phyloP scores from a whole-genome alignment of 352 stramenopile species.

The Pythium rhizo-oryzae region DNA sequence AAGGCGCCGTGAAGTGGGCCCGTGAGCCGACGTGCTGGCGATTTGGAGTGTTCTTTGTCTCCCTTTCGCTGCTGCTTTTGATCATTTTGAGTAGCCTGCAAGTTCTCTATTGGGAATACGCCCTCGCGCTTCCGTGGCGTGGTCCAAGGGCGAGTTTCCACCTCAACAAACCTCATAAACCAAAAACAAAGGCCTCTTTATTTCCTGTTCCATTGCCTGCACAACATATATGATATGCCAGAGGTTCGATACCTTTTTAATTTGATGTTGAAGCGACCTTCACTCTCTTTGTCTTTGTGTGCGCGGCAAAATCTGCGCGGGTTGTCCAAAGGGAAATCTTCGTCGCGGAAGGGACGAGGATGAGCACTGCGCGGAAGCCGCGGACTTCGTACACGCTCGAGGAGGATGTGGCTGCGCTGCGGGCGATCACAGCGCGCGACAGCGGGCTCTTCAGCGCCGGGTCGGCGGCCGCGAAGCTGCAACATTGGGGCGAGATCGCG shows the following conservation, averaged over 20 bases:
- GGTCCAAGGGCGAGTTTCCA: too few relatives aligned
- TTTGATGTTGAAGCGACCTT: constrained; percentile 14
- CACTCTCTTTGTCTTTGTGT: not conserved
- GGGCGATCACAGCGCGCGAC: not conserved
- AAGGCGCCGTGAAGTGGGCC: constrained; percentile 15
- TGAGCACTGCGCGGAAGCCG: constrained; percentile 10
- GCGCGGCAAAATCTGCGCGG: not conserved
- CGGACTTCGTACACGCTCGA: constrained; percentile 9
- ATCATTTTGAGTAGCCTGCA: too few relatives aligned
- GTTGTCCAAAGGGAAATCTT: not conserved
- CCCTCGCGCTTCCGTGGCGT: too few relatives aligned
- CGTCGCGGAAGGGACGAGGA: not conserved
- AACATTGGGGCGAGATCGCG: constrained; percentile 2
- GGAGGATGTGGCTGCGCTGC: constrained; percentile 7
- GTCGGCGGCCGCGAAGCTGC: constrained; percentile 5
- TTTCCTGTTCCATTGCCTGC: not conserved
- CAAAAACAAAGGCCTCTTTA: not conserved
- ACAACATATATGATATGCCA: not conserved
- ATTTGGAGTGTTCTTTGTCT: too few relatives aligned
- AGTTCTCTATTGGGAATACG: not conserved
- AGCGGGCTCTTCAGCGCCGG: not conserved
- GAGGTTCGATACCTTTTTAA: not conserved
- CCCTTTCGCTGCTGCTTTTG: too few relatives aligned
- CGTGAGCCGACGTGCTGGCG: not conserved
- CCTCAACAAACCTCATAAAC: not conserved